These are phyloP conservation scores for Lactifluus volemus DNA, from an alignment of 768 basidiomycete species.

Conservation along the genomic window DNA sequence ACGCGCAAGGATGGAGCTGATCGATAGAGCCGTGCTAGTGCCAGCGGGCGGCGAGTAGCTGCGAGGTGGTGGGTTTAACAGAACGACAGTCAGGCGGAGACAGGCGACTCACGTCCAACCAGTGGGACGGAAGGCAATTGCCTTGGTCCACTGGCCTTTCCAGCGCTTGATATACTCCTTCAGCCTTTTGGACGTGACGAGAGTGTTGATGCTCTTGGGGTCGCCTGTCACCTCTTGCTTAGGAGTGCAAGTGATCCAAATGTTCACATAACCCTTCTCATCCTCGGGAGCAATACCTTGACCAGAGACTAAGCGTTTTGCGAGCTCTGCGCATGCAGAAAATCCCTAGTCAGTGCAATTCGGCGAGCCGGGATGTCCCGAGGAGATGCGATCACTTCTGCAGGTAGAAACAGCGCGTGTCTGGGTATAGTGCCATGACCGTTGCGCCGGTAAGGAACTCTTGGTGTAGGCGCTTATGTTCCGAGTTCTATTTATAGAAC, in stretches of 20 bases:
- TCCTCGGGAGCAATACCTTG: conserved; percentile 24
- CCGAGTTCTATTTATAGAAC: too few relatives aligned
- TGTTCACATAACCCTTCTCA: conserved; percentile 34
- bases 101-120: conserved; percentile 81
- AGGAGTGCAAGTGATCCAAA: conserved; percentile 38
- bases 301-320: conserved; percentile 45
- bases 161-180: conserved; percentile 69
- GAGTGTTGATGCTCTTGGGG: conserved; percentile 31
- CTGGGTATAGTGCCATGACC: conserved; percentile 84
- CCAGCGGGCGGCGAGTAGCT: conserved; percentile 65
- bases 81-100: background rate
- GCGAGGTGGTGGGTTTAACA: background rate
- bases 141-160: conserved; percentile 58
- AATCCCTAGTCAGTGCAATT: conserved; percentile 27
- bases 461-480: conserved; percentile 55
- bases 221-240: conserved; percentile 29
- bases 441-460: conserved; percentile 63
- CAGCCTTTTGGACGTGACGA: conserved; percentile 72
- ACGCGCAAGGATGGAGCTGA: conserved; percentile 66
- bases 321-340: conserved; percentile 82
- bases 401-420: conserved; percentile 86
- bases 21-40: conserved; percentile 49
- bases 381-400: conserved; percentile 71
- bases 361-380: conserved; percentile 33
- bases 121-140: conserved; percentile 87